These are phyloP conservation scores for Globisporangium echinulatum DNA, from an alignment of 352 stramenopile genomes.

Conservation along the genomic window DNA sequence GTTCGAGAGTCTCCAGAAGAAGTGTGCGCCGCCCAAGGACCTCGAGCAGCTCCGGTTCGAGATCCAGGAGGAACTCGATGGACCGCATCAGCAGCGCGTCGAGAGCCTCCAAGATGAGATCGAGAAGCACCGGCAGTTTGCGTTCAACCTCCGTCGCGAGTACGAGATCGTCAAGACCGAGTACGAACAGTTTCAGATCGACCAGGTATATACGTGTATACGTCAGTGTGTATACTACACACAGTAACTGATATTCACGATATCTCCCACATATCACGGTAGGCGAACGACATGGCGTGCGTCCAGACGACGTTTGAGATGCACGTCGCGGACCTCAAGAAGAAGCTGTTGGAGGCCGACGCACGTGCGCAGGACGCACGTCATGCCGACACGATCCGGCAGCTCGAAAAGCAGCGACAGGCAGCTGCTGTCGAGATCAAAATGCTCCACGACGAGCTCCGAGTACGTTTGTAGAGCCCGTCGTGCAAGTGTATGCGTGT, in stretches of 20 bases:
- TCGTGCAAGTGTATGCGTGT: too few relatives aligned
- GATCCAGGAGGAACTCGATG: conserved; percentile 80
- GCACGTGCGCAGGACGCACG: conserved; percentile 31
- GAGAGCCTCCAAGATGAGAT: conserved; percentile 58
- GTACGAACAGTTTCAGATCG: conserved; percentile 77
- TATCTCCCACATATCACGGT: neutral
- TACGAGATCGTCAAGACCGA: conserved; percentile 80
- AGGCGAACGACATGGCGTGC: conserved; percentile 70
- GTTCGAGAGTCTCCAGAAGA: conserved; percentile 79
- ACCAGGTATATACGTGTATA: conserved; percentile 33
- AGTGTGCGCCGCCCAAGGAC: conserved; percentile 73
- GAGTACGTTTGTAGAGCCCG: conserved; percentile 16
- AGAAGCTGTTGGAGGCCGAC: conserved; percentile 38
- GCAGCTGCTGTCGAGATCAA: conserved; percentile 54
- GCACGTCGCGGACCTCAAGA: conserved; percentile 45
- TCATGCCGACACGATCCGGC: conserved; percentile 33
- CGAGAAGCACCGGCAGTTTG: conserved; percentile 60
- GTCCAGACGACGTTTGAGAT: conserved; percentile 66
- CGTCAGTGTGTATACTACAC: neutral
- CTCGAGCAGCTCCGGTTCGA: conserved; percentile 76
- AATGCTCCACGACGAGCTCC: conserved; percentile 51
- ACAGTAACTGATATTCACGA: neutral
- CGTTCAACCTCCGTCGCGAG: conserved; percentile 62
- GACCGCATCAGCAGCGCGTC: conserved; percentile 62
- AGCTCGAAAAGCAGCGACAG: conserved; percentile 51